Base-by-base conservation (phyloP, 2,329 filamentous ascomycete species). In the Helotiales sp. region DNA sequence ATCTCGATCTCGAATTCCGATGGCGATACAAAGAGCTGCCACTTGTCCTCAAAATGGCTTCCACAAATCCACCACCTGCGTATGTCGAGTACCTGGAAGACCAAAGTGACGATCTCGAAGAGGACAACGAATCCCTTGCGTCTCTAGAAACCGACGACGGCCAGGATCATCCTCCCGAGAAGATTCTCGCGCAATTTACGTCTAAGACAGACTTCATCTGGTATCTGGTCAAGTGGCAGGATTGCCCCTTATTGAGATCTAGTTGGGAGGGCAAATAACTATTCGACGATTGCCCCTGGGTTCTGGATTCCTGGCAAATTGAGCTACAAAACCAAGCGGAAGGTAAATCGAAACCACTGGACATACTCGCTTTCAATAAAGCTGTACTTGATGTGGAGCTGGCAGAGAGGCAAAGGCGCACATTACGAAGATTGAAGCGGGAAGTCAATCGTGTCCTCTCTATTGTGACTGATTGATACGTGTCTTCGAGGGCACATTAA, bases 171-270 rank as follows among this genome's bases (percentile, higher is more conserved):
- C 71, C 70, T 17, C 74, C 75, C 0, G 75, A 78, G 62, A 72
- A 71, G 50, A 73, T 78, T 52, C 67, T 77, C 49, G 71, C 74
- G 17, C 72, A 78, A 65, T 49, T 69, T 52, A 67, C 61, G 15
- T 70, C 62, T 8, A 74, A 71, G 58, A 73, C 70, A 66, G 64
- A 66, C 15, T 68, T 71, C 37, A 62, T 63, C 30, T 78, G 74
- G 73, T 77, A 74, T 69, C 68, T 78, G 5, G 73, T 78, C 5
- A 77, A 77, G 75, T 78, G 77, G 77, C 64, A 72, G 65, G 71
- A 77, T 62, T 77, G 75, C 67, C 74, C 77, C 34, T 45, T 77
- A 30, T 64, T 78, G 50, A 67, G 73, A 69, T 77, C 75, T 8
- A 73, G 67, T 22, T 78, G 77, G 77, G 77, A 78, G 69, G 68